A percentile compares a stretch with the other conserved stretches of the same genome.
phyloP scores from a whole-genome alignment of 164 flowering plant genomes.

The Macadamia tetraphylla region DNA sequence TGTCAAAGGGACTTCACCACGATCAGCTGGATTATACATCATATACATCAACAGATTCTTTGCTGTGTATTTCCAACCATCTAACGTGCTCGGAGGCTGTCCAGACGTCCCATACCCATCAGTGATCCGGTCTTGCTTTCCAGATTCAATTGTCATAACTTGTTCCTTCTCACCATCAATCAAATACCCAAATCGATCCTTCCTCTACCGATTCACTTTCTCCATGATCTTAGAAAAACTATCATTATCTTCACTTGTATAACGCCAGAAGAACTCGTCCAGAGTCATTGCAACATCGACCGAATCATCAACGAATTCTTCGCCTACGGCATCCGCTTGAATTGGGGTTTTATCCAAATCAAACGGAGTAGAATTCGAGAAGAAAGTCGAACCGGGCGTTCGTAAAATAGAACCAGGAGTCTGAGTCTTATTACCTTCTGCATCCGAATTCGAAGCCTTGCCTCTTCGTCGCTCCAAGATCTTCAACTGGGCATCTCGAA shows the following conservation, averaged over 20 bases:
- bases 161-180: too few relatives aligned
- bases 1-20: conserved; percentile 70
- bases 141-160: too few relatives aligned
- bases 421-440: conserved; percentile 22
- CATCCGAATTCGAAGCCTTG: conserved; percentile 12
- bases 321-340: conserved; percentile 16
- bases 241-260: too few relatives aligned
- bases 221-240: too few relatives aligned
- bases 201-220: too few relatives aligned
- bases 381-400: conserved; percentile 35
- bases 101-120: too few relatives aligned
- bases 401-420: conserved; percentile 32
- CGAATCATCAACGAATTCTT: conserved; percentile 17
- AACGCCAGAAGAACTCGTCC: too few relatives aligned
- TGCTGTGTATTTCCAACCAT: conserved; percentile 84
- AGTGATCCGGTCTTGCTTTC: too few relatives aligned
- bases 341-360: conserved; percentile 38
- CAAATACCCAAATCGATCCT: too few relatives aligned
- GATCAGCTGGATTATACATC: conserved; percentile 65
- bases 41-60: conserved; percentile 91
- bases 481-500: conserved; percentile 92
- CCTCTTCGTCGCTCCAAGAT: conserved; percentile 70
- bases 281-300: conserved; percentile 31
- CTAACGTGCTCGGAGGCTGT: too few relatives aligned
- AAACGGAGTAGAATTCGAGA: conserved; percentile 37